Percentiles rank a stretch among this genome's conserved stretches.
phyloP scores from a whole-genome alignment of 441 rosid species.

The Corymbia citriodora region DNA sequence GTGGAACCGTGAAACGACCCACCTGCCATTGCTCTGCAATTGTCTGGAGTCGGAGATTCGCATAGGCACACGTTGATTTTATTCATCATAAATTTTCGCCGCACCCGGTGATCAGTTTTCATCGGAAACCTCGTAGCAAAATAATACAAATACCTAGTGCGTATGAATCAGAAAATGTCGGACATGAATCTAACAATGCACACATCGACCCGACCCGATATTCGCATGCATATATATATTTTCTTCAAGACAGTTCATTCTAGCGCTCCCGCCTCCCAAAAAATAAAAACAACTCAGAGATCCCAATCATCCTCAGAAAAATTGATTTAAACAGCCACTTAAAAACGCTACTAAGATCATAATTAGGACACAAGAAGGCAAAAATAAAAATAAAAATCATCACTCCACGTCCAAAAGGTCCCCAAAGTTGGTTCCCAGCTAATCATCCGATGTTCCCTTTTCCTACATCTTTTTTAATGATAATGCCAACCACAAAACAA shows the following conservation, averaged over 20 bases:
- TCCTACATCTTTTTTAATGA: neutral
- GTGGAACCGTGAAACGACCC: neutral
- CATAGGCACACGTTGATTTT: neutral
- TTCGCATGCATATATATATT: accelerated
- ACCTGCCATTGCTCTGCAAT: neutral
- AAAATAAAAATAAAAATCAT: neutral
- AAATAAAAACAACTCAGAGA: neutral
- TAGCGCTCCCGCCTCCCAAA: neutral
- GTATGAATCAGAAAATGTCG: neutral
- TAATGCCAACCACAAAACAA: neutral
- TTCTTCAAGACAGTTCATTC: neutral
- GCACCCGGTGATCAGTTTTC: neutral
- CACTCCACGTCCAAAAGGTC: neutral
- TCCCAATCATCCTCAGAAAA: neutral
- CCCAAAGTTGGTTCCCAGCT: neutral
- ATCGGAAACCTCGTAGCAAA: neutral
- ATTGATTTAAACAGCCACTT: neutral
- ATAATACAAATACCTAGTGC: neutral
- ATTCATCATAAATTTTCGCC: neutral
- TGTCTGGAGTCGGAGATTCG: neutral
- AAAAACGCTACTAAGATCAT: neutral
- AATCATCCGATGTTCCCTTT: neutral
- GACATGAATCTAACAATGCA: neutral
- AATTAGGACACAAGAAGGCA: neutral
- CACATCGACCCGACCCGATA: neutral